Base-by-base conservation (phyloP, 768 basidiomycete genomes). In the Megacollybia marginata region DNA sequence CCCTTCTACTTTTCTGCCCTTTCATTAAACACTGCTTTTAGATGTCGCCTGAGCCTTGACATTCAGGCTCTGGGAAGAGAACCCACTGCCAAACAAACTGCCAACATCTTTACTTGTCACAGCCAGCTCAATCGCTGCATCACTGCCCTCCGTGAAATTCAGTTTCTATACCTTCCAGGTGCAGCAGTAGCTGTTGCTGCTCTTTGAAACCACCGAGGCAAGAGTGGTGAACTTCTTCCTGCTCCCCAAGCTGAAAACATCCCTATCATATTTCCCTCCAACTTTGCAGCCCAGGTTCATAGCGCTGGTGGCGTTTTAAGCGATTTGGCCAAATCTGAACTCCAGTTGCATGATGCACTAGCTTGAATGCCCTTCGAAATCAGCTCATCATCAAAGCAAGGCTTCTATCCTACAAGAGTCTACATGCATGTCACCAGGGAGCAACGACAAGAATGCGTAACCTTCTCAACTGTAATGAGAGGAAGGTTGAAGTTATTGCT, bases 391-490 rank as follows among this genome's bases (percentile, higher is more conserved):
- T n/a, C n/a, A n/a, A n/a, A n/a, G n/a, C n/a, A n/a, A n/a, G n/a
- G n/a, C n/a, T n/a, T 52, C 58, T 1, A 49, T 62, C 10, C 51
- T 62, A 60, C 57, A 62, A 61, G 47, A 54, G 55, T 32, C 15
- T 56, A 10, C 54, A 65, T 46, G 43, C 59, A 11, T 48, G 40
- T 9, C 56, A 60, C 9, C 48, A 50, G 0, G 61, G 63, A 6
- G 50, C 55, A 9, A 61, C 60, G 40, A 65, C 63, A 0, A 40
- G 54, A 0, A 47, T 57, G 11, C 33, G 50, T 1, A 50, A 49
- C 5, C 13, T 56, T 3, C 51, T 62, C 35, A 58, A 46, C 11
- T 51, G 51, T 1, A 23, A 57, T 20, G 34, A 54, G 5, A 20
- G 18, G 2, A 49, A 49, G 16, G 47, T 51, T 10, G 33, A 55